Conservation (phyloP, 768 basidiomycete species). For the Tylopilus felleus region DNA sequence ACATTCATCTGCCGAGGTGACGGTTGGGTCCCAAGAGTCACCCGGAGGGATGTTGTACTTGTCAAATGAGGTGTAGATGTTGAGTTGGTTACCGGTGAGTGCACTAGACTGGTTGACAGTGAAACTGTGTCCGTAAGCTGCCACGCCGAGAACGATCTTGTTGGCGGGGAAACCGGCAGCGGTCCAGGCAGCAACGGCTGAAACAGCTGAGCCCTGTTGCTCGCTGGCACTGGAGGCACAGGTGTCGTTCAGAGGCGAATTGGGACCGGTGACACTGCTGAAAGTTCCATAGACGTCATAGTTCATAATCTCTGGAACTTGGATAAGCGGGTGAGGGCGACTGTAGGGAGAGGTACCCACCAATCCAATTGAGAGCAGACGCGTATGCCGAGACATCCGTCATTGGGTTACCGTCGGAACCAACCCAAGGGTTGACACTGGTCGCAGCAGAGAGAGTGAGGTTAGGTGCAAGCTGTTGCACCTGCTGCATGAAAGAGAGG, state of each 20-base stretch:
- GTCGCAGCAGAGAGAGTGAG: conserved; percentile 74
- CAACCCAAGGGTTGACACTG: conserved; percentile 63
- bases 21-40: conserved; percentile 52
- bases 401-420: conserved; percentile 51
- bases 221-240: conserved; percentile 59
- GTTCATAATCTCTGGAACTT: conserved; percentile 59
- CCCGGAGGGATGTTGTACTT: conserved; percentile 42
- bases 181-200: conserved; percentile 72
- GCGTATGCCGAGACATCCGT: conserved; percentile 66
- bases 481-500: conserved; percentile 68
- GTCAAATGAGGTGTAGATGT: conserved; percentile 53
- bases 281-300: conserved; percentile 63
- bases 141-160: conserved; percentile 80
- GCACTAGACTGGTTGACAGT: conserved; percentile 26
- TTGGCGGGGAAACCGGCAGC: conserved; percentile 68
- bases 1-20: conserved; percentile 52
- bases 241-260: conserved; percentile 77
- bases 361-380: conserved; percentile 69
- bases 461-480: conserved; percentile 54
- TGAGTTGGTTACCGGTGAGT: conserved; percentile 28
- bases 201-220: conserved; percentile 71
- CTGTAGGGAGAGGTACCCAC: conserved; percentile 27
- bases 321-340: conserved; percentile 3
- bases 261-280: conserved; percentile 63
- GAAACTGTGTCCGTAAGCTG: conserved; percentile 82